Evolutionary conservation across 179 eudicot species (phyloP).

Genomic region (Heliamphora ciliata): DNA sequence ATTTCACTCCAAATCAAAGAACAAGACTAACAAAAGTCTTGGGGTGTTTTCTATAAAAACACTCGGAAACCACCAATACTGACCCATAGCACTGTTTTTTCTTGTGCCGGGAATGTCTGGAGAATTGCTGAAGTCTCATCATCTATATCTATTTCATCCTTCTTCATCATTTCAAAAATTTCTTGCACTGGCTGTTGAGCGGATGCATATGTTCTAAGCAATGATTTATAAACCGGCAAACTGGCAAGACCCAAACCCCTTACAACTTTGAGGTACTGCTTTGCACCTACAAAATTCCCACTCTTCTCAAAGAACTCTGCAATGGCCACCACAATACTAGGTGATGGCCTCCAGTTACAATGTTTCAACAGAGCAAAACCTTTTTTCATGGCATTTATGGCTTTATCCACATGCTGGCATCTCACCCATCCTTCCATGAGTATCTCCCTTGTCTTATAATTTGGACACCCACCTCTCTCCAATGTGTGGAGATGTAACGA

Average conservation of each 20-base stretch:
- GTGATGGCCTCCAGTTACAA: constrained; percentile 31
- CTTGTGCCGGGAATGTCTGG: constrained; percentile 4
- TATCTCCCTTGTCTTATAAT: constrained; percentile 34
- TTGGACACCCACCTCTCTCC: constrained; percentile 29
- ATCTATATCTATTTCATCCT: constrained; percentile 25
- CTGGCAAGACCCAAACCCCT: constrained; percentile 23
- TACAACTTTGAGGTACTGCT: constrained; percentile 14
- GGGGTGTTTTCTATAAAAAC: no score
- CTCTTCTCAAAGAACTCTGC: constrained; percentile 21
- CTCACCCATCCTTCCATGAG: constrained; percentile 31
- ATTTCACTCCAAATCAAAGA: not conserved
- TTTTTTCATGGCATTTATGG: constrained; percentile 26
- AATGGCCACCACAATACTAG: constrained; percentile 21
- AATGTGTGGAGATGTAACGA: constrained; percentile 26
- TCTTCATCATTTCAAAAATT: constrained; percentile 24
- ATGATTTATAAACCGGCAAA: constrained; percentile 23
- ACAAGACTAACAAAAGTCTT: not conserved
- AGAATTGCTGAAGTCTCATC: constrained; percentile 20
- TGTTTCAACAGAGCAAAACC: constrained; percentile 19
- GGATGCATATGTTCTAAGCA: constrained; percentile 21
- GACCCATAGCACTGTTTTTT: not conserved
- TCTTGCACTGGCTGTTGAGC: constrained; percentile 10
- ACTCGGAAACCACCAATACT: not conserved
- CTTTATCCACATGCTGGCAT: constrained; percentile 25
- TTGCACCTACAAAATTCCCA: constrained; percentile 23